Base-by-base conservation (phyloP, 2,329 filamentous ascomycete species). In the Diaporthe humulicola region DNA sequence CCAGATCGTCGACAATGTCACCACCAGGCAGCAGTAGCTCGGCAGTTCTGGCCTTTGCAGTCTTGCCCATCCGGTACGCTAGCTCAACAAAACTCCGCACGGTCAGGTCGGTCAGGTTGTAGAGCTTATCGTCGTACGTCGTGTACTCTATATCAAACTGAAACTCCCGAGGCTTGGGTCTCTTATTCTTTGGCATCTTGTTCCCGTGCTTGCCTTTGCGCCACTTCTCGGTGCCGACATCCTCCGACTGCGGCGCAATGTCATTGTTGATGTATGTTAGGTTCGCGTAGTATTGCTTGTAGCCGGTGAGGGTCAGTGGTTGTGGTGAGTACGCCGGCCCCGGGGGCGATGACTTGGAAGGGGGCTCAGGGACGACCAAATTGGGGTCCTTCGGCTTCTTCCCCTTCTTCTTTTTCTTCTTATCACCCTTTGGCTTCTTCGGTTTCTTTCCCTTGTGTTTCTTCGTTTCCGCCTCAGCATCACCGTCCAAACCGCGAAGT, bases 211-310 rank as follows among this genome's bases (percentile, higher is more conserved):
- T 92, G 71, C 92, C 92, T 74, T 91, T 86, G 48, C 90, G 90
- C 91, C 93, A 93, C 76, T 87, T 87, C 40, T 81, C 77, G 10
- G 80, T 58, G 10, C 80, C 77, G 12, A 75, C 33, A 54, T 79
- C 77, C 25, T 79, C 50, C 73, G 52, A 74, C 4, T 80, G 77
- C 3, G 82, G 80, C 8, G 84, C 77, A 2, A 92, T 88, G 75
- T 94, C 90, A 79, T 95, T 94, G 84, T 98, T 97, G 84, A 98
- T 93, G 74, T 91, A 86, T 0, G 96, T 98, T n/a, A 99, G 86
- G 82, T 99, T 99, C 76, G 96, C 95, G 83, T 92, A 98, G 83
- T 97, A 98, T 80, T 99, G 97, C 5, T 92, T 95, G 83, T 95
- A 98, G 7, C 94, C 92, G 4, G 93, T 88, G 76, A 96, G 87